phyloP scores from a whole-genome alignment of 2,329 filamentous ascomycete genomes.

The Curvularia spicifera region DNA sequence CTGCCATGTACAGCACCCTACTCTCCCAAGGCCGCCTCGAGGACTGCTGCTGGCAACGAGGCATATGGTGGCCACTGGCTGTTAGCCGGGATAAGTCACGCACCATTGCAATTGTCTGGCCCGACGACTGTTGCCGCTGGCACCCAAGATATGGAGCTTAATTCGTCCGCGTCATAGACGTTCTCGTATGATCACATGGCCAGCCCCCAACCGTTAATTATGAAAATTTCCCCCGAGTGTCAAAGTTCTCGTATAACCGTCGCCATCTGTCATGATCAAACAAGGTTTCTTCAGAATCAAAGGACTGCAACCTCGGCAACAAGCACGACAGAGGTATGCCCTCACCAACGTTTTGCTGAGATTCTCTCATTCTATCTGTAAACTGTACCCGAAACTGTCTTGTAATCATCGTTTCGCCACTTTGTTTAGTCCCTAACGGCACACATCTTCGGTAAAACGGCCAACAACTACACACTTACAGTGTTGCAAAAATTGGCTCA shows the following conservation, averaged over 20 bases:
- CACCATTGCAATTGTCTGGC: not conserved
- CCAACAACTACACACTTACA: not conserved
- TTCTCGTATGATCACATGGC: constrained; percentile 27
- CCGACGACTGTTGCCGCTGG: constrained; percentile 25
- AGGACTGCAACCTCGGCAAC: not conserved
- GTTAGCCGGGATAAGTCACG: not conserved
- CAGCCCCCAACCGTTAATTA: constrained; percentile 3
- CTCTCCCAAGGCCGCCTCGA: not conserved
- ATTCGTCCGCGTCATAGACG: constrained; percentile 39
- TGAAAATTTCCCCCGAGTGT: constrained; percentile 13
- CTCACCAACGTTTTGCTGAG: not conserved
- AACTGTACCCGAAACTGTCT: not conserved
- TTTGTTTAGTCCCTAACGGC: not conserved
- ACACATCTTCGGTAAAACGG: not conserved
- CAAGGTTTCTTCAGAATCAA: not conserved
- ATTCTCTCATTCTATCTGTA: not conserved
- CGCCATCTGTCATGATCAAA: not conserved
- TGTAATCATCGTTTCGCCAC: not conserved
- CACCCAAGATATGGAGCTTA: constrained; percentile 22
- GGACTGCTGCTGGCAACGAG: constrained; percentile 1
- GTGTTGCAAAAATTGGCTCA: not conserved
- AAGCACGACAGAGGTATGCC: not conserved
- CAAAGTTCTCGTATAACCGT: not conserved
- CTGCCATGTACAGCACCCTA: not conserved
- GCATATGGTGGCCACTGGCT: constrained; percentile 11